Evolutionary conservation across 2,329 filamentous ascomycete species (phyloP).

Genomic region (Fusarium buharicum): DNA sequence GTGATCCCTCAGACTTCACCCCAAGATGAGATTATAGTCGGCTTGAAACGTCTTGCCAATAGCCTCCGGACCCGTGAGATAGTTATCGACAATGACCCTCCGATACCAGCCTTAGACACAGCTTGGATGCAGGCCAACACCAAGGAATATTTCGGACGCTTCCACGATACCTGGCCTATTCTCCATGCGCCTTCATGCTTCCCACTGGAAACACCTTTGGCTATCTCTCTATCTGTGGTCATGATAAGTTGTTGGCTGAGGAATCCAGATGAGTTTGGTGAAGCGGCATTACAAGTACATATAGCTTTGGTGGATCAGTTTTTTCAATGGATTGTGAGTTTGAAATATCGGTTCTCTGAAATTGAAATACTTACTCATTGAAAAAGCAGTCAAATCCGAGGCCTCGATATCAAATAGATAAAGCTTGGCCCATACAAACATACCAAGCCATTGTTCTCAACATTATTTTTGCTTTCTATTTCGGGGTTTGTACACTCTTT

Average conservation of each 20-base stretch:
- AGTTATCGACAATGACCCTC: conserved; percentile 18
- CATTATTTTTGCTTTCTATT: conserved; percentile 54
- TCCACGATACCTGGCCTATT: conserved; percentile 56
- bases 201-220: conserved; percentile 45
- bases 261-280: conserved; percentile 42
- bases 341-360: background rate
- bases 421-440: conserved; percentile 46
- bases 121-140: conserved; percentile 33
- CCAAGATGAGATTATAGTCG: conserved; percentile 13
- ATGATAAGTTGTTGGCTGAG: conserved; percentile 56
- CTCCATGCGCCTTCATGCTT: conserved; percentile 52
- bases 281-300: conserved; percentile 48
- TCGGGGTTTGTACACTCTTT: conserved; percentile 44
- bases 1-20: background rate
- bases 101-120: conserved; percentile 17
- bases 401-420: conserved; percentile 22
- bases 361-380: background rate
- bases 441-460: conserved; percentile 53
- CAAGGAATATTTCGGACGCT: conserved; percentile 52
- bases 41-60: conserved; percentile 18
- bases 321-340: conserved; percentile 46
- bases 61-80: conserved; percentile 13
- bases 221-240: conserved; percentile 46
- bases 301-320: conserved; percentile 46
- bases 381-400: conserved; percentile 33